Conservation (phyloP, 2,329 filamentous ascomycete species). For the Setomelanomma holmii region DNA sequence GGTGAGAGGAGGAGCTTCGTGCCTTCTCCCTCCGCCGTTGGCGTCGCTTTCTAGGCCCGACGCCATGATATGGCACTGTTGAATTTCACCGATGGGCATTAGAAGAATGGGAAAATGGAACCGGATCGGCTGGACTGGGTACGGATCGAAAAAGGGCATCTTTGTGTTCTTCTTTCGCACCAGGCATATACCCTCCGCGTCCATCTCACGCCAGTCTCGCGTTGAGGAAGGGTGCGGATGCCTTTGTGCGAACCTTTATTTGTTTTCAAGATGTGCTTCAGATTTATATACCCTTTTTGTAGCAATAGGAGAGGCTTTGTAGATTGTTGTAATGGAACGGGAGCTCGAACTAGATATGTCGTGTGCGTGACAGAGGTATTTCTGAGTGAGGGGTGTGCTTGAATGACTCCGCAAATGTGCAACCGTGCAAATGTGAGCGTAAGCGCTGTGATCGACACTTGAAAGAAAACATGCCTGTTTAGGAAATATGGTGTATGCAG, state of each 20-base stretch:
- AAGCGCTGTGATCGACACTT: background rate
- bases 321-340: background rate
- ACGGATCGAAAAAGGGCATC: background rate
- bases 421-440: background rate
- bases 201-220: constrained; percentile 8
- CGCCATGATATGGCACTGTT: background rate
- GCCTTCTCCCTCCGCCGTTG: constrained; percentile 32
- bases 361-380: background rate
- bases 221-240: constrained; percentile 10
- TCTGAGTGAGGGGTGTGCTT: background rate
- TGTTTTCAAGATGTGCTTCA: constrained; percentile 1
- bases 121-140: background rate
- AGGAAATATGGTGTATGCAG: background rate
- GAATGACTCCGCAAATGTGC: background rate
- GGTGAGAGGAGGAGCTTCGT: constrained; percentile 14
- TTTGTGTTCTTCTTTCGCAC: background rate
- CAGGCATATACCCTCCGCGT: constrained; percentile 20
- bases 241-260: constrained; percentile 2
- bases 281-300: constrained; percentile 12
- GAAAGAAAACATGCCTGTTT: background rate
- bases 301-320: background rate
- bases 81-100: background rate
- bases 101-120: background rate
- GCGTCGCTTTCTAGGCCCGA: constrained; percentile 46
- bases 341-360: background rate